A percentile compares a stretch with the other conserved stretches of the same genome.
These are phyloP conservation scores for Flammula alnicola DNA, from an alignment of 1,284 basidiomycete genomes.

Conservation along the genomic window DNA sequence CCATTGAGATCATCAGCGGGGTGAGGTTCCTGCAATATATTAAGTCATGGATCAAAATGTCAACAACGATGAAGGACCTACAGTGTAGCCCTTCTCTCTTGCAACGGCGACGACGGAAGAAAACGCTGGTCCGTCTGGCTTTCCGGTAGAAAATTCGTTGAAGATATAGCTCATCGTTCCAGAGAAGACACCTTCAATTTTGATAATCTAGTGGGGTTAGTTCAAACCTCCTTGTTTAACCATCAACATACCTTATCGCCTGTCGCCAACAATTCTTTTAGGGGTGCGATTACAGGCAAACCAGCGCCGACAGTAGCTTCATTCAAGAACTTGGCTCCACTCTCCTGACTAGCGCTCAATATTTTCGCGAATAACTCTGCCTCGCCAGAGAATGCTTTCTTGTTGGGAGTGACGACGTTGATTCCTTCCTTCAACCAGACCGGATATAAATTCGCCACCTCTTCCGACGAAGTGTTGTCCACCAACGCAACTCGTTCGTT, in stretches of 20 bases:
- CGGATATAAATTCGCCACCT: conserved; percentile 86
- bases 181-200: conserved; percentile 88
- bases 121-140: conserved; percentile 69
- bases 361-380: conserved; percentile 77
- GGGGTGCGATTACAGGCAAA: conserved; percentile 88
- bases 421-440: conserved; percentile 81
- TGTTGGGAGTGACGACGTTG: conserved; percentile 95
- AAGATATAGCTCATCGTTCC: conserved; percentile 99
- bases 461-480: conserved; percentile 92
- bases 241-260: conserved; percentile 79
- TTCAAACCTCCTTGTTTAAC: neutral
- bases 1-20: conserved; percentile 97
- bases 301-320: conserved; percentile 97
- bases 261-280: conserved; percentile 91
- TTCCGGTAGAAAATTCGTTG: conserved; percentile 88
- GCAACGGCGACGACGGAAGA: conserved; percentile 90
- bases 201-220: conserved; percentile 55
- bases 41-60: neutral
- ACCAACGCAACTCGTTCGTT: conserved; percentile 78
- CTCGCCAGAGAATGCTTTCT: conserved; percentile 92
- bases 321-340: conserved; percentile 78
- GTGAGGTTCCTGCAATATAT: conserved; percentile 81
- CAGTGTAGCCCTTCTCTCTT: conserved; percentile 94
- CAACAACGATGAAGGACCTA: conserved; percentile 38
- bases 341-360: conserved; percentile 53